phyloP scores from a whole-genome alignment of 2,329 filamentous ascomycete genomes.

The Clarireedia homoeocarpa region DNA sequence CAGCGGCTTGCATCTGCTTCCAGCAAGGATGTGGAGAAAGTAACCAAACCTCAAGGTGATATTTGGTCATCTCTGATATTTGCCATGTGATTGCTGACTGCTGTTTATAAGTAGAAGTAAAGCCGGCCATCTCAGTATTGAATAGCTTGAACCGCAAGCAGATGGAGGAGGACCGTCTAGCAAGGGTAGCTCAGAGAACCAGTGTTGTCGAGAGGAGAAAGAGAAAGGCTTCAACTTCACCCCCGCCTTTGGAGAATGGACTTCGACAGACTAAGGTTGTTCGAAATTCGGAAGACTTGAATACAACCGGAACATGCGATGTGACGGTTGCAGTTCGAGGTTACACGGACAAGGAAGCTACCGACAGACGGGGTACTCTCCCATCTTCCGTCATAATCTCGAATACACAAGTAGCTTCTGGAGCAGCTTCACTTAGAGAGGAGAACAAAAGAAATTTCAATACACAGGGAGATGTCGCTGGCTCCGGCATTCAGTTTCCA shows the following conservation, averaged over 20 bases:
- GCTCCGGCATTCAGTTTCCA: conserved; percentile 26
- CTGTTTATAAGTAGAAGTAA: not conserved
- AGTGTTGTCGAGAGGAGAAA: conserved; percentile 34
- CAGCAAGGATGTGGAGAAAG: not conserved
- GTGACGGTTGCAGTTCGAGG: not conserved
- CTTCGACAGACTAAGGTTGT: conserved; percentile 7
- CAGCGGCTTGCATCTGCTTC: not conserved
- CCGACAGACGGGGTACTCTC: not conserved
- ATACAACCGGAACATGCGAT: not conserved
- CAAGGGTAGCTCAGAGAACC: conserved; percentile 38
- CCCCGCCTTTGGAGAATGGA: conserved; percentile 2
- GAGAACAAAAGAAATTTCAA: not conserved
- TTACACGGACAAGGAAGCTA: not conserved
- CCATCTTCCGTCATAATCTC: not conserved
- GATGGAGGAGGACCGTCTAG: conserved; percentile 80
- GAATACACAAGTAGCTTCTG: not conserved
- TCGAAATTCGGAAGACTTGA: not conserved
- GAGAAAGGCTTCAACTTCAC: conserved; percentile 29
- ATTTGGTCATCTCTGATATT: not conserved
- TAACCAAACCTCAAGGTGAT: not conserved
- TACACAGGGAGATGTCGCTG: conserved; percentile 4
- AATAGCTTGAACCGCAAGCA: conserved; percentile 54
- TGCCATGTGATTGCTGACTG: not conserved
- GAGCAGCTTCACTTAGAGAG: not conserved
- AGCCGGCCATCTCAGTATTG: not conserved